Base-by-base conservation (phyloP, 1,139 yeast genomes). In the Trichomonascaceae sp. region DNA sequence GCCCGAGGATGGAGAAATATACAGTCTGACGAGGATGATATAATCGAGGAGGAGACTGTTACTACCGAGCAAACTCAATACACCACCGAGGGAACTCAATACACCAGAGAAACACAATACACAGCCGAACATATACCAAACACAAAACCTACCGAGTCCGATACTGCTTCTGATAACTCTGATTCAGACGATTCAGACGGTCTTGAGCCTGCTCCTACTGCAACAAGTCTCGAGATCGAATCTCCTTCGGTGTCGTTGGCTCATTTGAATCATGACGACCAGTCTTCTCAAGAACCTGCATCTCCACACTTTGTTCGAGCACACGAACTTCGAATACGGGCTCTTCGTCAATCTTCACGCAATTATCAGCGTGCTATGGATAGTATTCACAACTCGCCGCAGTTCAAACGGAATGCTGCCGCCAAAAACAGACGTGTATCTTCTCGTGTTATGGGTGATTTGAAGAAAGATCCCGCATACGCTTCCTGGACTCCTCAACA, bases 161-260 rank as follows among this genome's bases (percentile, higher is more conserved):
- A 20, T 44, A 17, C 18, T n/a, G 32, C 19, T 8, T 24, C 19
- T 10, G 45, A 39, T 30, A 17, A 32, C 15, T 41, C 18, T 15
- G 50, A 32, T 17, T 22, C 43, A n/a, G 24, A 22, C 24, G 52
- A 49, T 18, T 36, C 41, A 3, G 49, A 46, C 38, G 44, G 47
- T n/a, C 52, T 49, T 19, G 52, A 49, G 36, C 52, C 52, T 12
- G 47, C 52, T 18, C 52, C 52, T 20, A 39, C 44, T 8, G 52
- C 52, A 4, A 41, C 43, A 2, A 43, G 47, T 18, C 32, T 49
- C 27, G 52, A 49, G 41, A 41, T 48, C 18, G 50, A 48, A 19
- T 27, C 43, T 15, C 50, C 50, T 2, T 36, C 22, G 1, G 50
- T 44, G 3, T 44, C 50, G 3, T 13, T 48, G 36, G 18, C 38